A percentile compares a stretch with the other conserved stretches of the same genome.
Evolutionary conservation across 306 rosid species (phyloP).

Genomic region (Quercus rubra): DNA sequence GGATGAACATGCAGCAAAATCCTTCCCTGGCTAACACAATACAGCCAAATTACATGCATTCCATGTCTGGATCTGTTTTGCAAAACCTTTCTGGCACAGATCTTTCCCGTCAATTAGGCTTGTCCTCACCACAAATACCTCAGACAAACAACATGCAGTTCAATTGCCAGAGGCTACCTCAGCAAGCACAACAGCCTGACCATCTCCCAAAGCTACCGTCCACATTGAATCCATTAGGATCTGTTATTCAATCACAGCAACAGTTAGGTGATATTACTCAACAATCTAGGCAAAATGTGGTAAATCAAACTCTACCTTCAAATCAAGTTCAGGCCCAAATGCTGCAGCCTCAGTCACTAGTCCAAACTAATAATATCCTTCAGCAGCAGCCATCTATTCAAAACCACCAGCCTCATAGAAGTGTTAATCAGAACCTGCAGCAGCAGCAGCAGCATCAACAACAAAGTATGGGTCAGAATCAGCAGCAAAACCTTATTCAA

Average conservation of each 20-base stretch:
- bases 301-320: conserved; percentile 51
- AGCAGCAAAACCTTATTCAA: conserved; percentile 56
- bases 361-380: conserved; percentile 46
- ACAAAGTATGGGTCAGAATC: conserved; percentile 53
- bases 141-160: conserved; percentile 62
- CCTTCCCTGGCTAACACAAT: conserved; percentile 59
- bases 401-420: conserved; percentile 60
- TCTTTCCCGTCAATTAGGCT: conserved; percentile 67
- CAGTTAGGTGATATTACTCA: conserved; percentile 58
- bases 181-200: conserved; percentile 72
- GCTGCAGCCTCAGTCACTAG: conserved; percentile 64
- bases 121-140: conserved; percentile 56
- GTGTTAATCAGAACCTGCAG: conserved; percentile 55
- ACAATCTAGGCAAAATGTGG: conserved; percentile 50
- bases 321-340: conserved; percentile 67
- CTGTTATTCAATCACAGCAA: conserved; percentile 52
- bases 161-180: conserved; percentile 58
- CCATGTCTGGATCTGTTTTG: conserved; percentile 57
- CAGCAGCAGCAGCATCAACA: conserved; percentile 54
- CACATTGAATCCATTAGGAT: conserved; percentile 43
- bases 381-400: conserved; percentile 65
- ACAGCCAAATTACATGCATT: conserved; percentile 65
- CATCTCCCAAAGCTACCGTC: conserved; percentile 63
- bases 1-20: conserved; percentile 97
- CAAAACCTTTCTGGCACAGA: conserved; percentile 70